phyloP scores from a whole-genome alignment of 1,139 yeast species.

The Blastobotrys persicus region DNA sequence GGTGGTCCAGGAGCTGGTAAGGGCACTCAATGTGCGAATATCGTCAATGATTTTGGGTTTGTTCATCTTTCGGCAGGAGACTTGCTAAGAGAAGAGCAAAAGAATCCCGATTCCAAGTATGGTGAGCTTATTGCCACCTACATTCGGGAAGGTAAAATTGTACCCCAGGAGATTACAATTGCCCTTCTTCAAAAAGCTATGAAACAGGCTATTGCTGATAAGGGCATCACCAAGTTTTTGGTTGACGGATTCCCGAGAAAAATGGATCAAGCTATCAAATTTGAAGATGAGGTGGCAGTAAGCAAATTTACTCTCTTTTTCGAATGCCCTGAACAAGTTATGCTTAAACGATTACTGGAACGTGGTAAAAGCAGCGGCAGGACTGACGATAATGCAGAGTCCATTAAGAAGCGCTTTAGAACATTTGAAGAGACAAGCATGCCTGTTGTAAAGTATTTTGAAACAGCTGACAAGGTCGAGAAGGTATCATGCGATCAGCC shows the following conservation, averaged over 20 bases:
- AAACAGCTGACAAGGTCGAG: conserved; percentile 69
- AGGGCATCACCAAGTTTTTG: conserved; percentile 63
- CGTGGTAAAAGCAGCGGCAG: conserved; percentile 96
- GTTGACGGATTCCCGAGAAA: conserved; percentile 96
- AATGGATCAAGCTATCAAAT: conserved; percentile 93
- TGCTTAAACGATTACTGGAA: conserved; percentile 70
- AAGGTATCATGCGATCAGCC: conserved; percentile 73
- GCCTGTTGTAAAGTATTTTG: conserved; percentile 89
- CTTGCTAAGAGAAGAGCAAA: conserved; percentile 83
- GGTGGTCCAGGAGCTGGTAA: conserved; percentile 85
- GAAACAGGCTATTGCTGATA: conserved; percentile 42
- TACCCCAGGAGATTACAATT: conserved; percentile 91
- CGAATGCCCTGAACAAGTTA: conserved; percentile 85
- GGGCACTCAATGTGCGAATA: conserved; percentile 88
- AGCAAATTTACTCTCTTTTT: conserved; percentile 79
- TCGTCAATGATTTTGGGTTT: conserved; percentile 74
- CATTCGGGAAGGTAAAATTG: conserved; percentile 83
- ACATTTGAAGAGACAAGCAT: conserved; percentile 83
- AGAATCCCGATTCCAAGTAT: conserved; percentile 71
- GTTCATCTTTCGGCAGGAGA: conserved; percentile 93
- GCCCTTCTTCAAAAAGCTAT: conserved; percentile 80
- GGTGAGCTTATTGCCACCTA: conserved; percentile 80
- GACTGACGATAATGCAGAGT: conserved; percentile 84
- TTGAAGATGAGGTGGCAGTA: conserved; percentile 73
- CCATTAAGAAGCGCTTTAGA: conserved; percentile 80